Conservation (phyloP, 1,139 yeast species). For the Ashbya aceris region DNA sequence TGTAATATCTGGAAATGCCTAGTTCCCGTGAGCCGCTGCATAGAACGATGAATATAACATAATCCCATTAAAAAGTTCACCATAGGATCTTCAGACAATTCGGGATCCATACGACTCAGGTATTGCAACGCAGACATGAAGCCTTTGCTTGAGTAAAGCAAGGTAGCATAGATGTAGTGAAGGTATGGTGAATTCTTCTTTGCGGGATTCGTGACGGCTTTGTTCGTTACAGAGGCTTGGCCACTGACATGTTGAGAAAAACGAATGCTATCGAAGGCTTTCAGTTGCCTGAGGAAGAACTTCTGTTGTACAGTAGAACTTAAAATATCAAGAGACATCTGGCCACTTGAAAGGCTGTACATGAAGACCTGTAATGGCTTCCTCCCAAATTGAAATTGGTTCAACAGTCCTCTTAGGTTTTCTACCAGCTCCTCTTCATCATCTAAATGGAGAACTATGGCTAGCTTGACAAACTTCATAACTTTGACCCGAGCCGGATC, state of each 20-base stretch:
- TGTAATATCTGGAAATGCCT: conserved; percentile 82
- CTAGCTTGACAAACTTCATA: conserved; percentile 54
- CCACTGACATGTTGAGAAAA: conserved; percentile 52
- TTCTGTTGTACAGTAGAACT: conserved; percentile 81
- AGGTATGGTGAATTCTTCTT: conserved; percentile 58
- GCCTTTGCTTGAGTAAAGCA: conserved; percentile 74
- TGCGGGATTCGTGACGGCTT: conserved; percentile 33
- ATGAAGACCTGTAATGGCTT: conserved; percentile 58
- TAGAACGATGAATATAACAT: conserved; percentile 81
- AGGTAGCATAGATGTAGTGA: conserved; percentile 66
- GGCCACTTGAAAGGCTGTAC: conserved; percentile 38
- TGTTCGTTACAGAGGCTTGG: conserved; percentile 60
- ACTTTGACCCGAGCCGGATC: conserved; percentile 47
- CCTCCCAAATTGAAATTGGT: conserved; percentile 66
- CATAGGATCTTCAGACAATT: conserved; percentile 67
- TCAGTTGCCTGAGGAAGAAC: conserved; percentile 77
- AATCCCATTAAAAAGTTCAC: conserved; percentile 66
- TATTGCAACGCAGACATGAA: conserved; percentile 72
- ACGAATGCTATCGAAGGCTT: conserved; percentile 70
- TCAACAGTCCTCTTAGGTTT: conserved; percentile 52
- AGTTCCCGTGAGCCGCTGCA: conserved; percentile 80
- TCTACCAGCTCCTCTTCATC: conserved; percentile 47
- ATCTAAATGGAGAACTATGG: conserved; percentile 50
- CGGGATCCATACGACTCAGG: conserved; percentile 51
- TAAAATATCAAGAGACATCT: conserved; percentile 54